A percentile compares a stretch with the other conserved stretches of the same genome.
These are phyloP conservation scores for Cladophialophora carrionii DNA, from an alignment of 2,329 filamentous ascomycete species.

Conservation along the genomic window DNA sequence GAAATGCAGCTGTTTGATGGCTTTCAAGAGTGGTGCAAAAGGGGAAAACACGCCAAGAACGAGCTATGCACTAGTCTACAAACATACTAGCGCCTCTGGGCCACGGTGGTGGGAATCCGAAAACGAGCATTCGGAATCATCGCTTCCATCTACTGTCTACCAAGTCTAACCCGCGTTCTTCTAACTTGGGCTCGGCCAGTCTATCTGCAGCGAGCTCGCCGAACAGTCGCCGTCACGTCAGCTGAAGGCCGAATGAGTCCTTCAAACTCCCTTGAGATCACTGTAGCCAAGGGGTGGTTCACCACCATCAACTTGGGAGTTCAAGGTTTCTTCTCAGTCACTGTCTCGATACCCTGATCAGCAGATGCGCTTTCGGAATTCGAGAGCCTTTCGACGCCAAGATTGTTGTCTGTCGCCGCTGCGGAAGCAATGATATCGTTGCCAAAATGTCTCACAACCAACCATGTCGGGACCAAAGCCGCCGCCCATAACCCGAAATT, in stretches of 20 bases:
- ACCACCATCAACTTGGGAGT: too few species aligned
- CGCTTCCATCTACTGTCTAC: too few species aligned
- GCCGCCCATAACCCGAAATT: conserved; percentile 72
- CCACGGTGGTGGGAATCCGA: neutral
- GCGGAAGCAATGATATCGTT: conserved; percentile 9
- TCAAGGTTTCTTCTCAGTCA: neutral
- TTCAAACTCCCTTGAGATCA: too few species aligned
- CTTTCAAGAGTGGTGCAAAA: neutral
- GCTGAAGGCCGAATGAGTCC: too few species aligned
- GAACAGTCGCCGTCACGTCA: too few species aligned
- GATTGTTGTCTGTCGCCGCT: neutral
- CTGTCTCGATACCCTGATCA: neutral
- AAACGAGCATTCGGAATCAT: too few species aligned
- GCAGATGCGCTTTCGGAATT: conserved; percentile 6
- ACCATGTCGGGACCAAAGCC: conserved; percentile 67
- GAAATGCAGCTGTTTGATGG: neutral
- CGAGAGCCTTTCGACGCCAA: neutral
- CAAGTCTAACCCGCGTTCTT: too few species aligned
- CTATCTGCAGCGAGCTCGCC: too few species aligned
- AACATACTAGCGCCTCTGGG: neutral
- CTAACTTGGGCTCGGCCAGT: too few species aligned
- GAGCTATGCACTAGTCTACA: too few species aligned
- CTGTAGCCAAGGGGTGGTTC: too few species aligned
- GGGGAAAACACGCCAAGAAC: conserved; percentile 16
- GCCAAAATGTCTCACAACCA: conserved; percentile 50